Evolutionary conservation across 73 alveolate species (phyloP).

Genomic region (Vitrella brassicaformis): DNA sequence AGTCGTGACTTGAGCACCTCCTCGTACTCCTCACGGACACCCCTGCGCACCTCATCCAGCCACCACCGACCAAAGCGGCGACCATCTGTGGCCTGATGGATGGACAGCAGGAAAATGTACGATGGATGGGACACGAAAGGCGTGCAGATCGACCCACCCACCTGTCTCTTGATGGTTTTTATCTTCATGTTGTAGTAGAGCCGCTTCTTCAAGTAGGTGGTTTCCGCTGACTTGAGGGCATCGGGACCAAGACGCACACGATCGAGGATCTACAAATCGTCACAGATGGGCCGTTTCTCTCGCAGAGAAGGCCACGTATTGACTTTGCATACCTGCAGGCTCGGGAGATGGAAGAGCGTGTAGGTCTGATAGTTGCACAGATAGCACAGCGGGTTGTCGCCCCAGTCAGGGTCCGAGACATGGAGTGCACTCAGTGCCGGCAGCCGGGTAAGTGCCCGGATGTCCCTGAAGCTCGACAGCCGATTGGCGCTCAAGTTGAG

Average conservation of each 20-base stretch:
- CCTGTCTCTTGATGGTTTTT: slow-evolving; percentile 57
- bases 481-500: slow-evolving; percentile 49
- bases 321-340: neutral
- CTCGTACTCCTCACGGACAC: too few species aligned
- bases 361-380: slow-evolving; percentile 65
- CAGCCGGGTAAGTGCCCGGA: slow-evolving; percentile 48
- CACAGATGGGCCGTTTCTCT: too few species aligned
- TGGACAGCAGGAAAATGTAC: too few species aligned
- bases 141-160: slow-evolving; percentile 39
- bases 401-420: slow-evolving; percentile 65
- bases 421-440: slow-evolving; percentile 42
- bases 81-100: too few species aligned
- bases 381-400: slow-evolving; percentile 64
- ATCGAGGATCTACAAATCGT: neutral
- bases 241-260: slow-evolving; percentile 16
- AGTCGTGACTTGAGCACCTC: too few species aligned
- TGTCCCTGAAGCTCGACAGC: slow-evolving; percentile 56
- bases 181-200: slow-evolving; percentile 75
- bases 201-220: slow-evolving; percentile 68
- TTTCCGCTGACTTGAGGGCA: slow-evolving; percentile 60
- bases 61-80: too few species aligned
- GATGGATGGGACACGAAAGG: too few species aligned
- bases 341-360: slow-evolving; percentile 52
- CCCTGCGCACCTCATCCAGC: too few species aligned
- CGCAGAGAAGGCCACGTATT: neutral